Conservation (phyloP, 805 yeast species). For the Phaffomyces antillensis region DNA sequence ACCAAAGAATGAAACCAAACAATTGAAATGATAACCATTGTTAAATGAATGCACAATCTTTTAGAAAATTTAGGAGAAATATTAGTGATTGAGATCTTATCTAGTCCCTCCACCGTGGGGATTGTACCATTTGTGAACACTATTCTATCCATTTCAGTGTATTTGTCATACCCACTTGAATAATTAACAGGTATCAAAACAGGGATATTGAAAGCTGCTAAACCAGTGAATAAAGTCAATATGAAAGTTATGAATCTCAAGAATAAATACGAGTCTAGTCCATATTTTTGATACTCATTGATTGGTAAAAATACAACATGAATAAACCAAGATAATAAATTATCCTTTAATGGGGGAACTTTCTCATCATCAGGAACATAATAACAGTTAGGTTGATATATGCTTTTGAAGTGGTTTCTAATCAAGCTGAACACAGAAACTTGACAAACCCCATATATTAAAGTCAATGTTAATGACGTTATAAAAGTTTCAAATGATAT, state of each 20-base stretch:
- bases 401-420: slow-evolving; percentile 27
- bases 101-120: slow-evolving; percentile 42
- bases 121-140: slow-evolving; percentile 18
- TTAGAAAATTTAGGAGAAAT: slow-evolving; percentile 45
- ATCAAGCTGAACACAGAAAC: slow-evolving; percentile 33
- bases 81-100: slow-evolving; percentile 64
- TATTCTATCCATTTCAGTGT: slow-evolving; percentile 13
- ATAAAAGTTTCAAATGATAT: slow-evolving; percentile 49
- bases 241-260: slow-evolving; percentile 52
- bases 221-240: slow-evolving; percentile 40
- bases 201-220: slow-evolving; percentile 50
- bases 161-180: slow-evolving; percentile 23
- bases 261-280: slow-evolving; percentile 72
- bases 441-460: slow-evolving; percentile 48
- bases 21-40: slow-evolving; percentile 48
- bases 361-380: slow-evolving; percentile 33
- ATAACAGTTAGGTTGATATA: slow-evolving; percentile 52
- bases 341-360: slow-evolving; percentile 31
- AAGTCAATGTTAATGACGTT: slow-evolving; percentile 48
- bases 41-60: slow-evolving; percentile 55
- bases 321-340: slow-evolving; percentile 50
- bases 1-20: slow-evolving; percentile 50
- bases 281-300: slow-evolving; percentile 41
- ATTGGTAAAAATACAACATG: slow-evolving; percentile 35
- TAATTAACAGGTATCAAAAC: slow-evolving; percentile 59